phyloP scores from a whole-genome alignment of 164 flowering plant species.

The Vitis rotundifolia region DNA sequence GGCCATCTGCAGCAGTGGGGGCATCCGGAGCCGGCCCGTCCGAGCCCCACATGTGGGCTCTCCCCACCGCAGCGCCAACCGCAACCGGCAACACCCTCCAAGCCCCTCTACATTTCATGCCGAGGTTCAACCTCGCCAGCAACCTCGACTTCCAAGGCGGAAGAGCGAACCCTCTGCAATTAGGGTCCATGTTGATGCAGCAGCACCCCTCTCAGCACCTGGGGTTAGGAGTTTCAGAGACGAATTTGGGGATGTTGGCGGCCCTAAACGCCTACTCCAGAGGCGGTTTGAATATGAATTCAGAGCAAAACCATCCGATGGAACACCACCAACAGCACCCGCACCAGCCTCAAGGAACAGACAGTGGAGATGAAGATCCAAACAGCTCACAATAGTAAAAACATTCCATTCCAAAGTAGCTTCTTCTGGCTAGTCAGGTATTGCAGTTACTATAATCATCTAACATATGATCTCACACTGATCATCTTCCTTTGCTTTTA shows the following conservation, averaged over 20 bases:
- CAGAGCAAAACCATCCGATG: slow-evolving; percentile 44
- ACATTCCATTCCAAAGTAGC: background rate
- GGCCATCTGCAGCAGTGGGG: slow-evolving; percentile 17
- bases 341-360: slow-evolving; percentile 39
- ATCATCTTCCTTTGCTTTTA: background rate
- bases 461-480: background rate
- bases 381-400: slow-evolving; percentile 45
- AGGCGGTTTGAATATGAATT: slow-evolving; percentile 46
- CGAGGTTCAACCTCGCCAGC: slow-evolving; percentile 51
- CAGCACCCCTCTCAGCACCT: slow-evolving; percentile 58
- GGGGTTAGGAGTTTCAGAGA: slow-evolving; percentile 60
- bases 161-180: slow-evolving; percentile 40
- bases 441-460: too few species aligned
- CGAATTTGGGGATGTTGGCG: slow-evolving; percentile 78
- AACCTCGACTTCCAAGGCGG: slow-evolving; percentile 49
- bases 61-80: slow-evolving; percentile 31
- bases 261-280: slow-evolving; percentile 65
- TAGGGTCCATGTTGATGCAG: slow-evolving; percentile 64
- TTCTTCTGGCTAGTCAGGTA: slow-evolving; percentile 2
- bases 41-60: slow-evolving; percentile 65
- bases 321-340: slow-evolving; percentile 47
- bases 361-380: slow-evolving; percentile 63
- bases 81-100: slow-evolving; percentile 34
- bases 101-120: slow-evolving; percentile 65
- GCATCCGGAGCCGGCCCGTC: slow-evolving; percentile 27